Evolutionary conservation across 495 filamentous ascomycete genomes (phyloP), one percentile per base, ranked within the genome.

Genomic region (Articulospora tetracladia): DNA sequence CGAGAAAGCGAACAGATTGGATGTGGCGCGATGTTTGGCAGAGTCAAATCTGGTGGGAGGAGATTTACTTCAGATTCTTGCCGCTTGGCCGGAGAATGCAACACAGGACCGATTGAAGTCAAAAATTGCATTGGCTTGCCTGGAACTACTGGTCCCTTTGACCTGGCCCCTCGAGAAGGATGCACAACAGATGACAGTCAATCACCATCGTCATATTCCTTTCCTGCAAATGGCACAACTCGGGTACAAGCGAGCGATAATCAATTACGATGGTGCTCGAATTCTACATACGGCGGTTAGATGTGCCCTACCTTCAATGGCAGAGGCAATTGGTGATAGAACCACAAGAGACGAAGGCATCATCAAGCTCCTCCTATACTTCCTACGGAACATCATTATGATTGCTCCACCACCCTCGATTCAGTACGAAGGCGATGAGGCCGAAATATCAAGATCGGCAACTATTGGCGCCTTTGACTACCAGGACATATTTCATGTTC

Each of bases 141-240:
- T 97, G 73, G 93, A 98, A 70, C 77, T 99, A 52, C 83, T 99
- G 62, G 92, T 96, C 1, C 93, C 93, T 27, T 77, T 99, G 66
- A 99, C 94, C 26, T 98, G 93, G 93, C 93, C 93, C 11, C 77
- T 94, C 59, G 91, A 97, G 63, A 86, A 88, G 62, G 83, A 93
- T 62, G 76, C 79, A 49, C 77, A 80, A 25, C 81, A 90, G 63
- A 94, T 93, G 87, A 98, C 92, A 3, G 77, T 90, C 64, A 97
- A 98, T 70, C 92, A 98, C 69, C 87, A 94, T 68, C 84, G 91
- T 49, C 95, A 99, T 73, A 78, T 90, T 24, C 91, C 93, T 6
- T 95, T 91, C 53, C 76, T 99, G 12, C 87, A 93, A 70, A 82
- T 95, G 57, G 89, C 89, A 1, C 95, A 98, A 65, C 78, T 92